Evolutionary conservation across 371 early-diverging fungal species (phyloP), one percentile per base, ranked within the genome.

Genomic region (Caulochytrium protostelioides): DNA sequence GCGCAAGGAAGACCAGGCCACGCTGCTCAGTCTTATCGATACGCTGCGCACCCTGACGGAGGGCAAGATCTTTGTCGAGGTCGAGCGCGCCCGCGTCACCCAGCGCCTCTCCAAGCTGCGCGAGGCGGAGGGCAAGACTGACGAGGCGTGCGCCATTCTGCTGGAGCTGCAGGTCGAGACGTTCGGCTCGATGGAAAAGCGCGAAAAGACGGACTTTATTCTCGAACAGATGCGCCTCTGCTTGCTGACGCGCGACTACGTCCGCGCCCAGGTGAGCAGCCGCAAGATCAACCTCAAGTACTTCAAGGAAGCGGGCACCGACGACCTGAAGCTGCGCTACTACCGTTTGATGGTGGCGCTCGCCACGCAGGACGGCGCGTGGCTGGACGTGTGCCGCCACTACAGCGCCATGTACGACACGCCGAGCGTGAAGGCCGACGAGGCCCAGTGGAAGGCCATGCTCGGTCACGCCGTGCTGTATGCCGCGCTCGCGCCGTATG

Each of bases 51-150:
- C 76, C 8, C 89, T 92, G 3, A 97, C 97, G 2, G 97, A 94
- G 43, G 97, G 92, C 39, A 94, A 91, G 81, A 91, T 97, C 32
- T 90, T 81, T 51, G 87, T 97, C 7, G 97, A 97, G 59, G 86
- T 87, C 7, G 92, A 92, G 54, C 72, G 92, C 21, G 97, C 97
- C 17, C 75, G 90, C 10, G 57, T 97, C 37, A 91, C 94, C 4
- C 72, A 79, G 25, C 74, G 74, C 42, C 56, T 91, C 32, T 64
- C 83, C 30, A 77, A 72, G 42, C 83, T 95, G 37, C 68, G 72
- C 32, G 97, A 92, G 54, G 65, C 72, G 22, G 84, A 91, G 45
- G 91, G 91, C 8, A 76, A 87, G 30, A 62, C 83, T 20, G 64
- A 47, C 6, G 83, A 84, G 47, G 97, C 97, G 2, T 82, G 84